phyloP scores from a whole-genome alignment of 306 rosid species.

The Trifolium pratense region DNA sequence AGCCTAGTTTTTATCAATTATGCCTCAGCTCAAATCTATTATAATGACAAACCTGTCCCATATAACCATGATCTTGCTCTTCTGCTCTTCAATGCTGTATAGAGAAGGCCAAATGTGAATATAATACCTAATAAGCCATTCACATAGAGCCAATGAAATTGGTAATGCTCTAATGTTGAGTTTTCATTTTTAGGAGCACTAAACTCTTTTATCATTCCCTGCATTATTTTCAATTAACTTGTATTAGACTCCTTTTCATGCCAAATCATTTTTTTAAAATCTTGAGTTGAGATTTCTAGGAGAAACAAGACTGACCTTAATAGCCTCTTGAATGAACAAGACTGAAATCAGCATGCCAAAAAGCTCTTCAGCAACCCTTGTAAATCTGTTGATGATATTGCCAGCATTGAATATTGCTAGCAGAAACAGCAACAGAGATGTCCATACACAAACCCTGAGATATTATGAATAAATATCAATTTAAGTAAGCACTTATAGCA shows the following conservation, averaged over 20 bases:
- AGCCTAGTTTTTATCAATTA: neutral
- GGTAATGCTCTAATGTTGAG: constrained; percentile 44
- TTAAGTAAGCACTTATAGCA: no score
- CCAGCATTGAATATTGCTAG: constrained; percentile 78
- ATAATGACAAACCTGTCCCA: constrained; percentile 65
- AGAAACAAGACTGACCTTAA: constrained; percentile 60
- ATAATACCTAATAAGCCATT: constrained; percentile 76
- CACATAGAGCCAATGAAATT: constrained; percentile 65
- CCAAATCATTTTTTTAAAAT: constrained; percentile 1
- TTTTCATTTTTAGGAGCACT: constrained; percentile 56
- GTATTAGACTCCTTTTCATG: constrained; percentile 8
- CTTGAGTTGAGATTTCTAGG: no score
- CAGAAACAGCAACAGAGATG: constrained; percentile 72
- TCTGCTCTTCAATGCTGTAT: constrained; percentile 68
- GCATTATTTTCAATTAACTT: constrained; percentile 14
- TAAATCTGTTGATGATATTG: constrained; percentile 63
- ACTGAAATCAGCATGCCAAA: constrained; percentile 84
- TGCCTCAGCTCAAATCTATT: neutral
- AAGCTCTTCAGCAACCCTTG: constrained; percentile 81
- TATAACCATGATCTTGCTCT: constrained; percentile 83
- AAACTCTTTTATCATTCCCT: constrained; percentile 77
- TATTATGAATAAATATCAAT: no score
- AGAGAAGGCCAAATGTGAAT: constrained; percentile 78
- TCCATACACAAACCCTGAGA: constrained; percentile 82
- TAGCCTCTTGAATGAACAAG: constrained; percentile 77